Conservation (phyloP, 2,329 filamentous ascomycete genomes). For the Diaporthe caulivora region DNA sequence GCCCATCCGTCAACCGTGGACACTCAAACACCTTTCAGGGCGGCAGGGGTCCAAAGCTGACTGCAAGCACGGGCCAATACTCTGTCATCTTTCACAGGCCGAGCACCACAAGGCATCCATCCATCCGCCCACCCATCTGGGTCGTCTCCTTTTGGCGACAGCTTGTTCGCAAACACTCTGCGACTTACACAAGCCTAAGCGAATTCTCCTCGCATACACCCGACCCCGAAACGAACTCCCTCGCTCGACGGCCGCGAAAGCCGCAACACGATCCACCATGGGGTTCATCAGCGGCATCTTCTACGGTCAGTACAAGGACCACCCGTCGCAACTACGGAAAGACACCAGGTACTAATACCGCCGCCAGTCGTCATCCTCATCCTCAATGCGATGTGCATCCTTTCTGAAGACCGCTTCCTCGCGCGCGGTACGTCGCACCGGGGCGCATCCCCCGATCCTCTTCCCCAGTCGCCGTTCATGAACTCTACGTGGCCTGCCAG, state of each 20-base stretch:
- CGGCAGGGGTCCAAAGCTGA: constrained; percentile 24
- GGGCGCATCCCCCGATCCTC: not conserved
- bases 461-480: not conserved
- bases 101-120: not conserved
- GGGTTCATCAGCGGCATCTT: constrained; percentile 79
- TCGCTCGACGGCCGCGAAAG: constrained; percentile 31
- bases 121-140: not conserved
- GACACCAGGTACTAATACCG: constrained; percentile 15
- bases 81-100: constrained; percentile 25
- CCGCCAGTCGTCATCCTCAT: constrained; percentile 83
- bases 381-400: constrained; percentile 92
- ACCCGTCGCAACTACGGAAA: constrained; percentile 1
- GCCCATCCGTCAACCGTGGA: constrained; percentile 12
- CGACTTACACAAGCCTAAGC: not conserved
- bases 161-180: constrained; percentile 21
- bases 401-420: constrained; percentile 95
- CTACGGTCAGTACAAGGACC: constrained; percentile 67
- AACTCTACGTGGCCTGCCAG: too few species aligned
- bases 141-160: constrained; percentile 26
- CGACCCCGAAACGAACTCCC: not conserved
- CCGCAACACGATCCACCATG: constrained; percentile 60
- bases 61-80: constrained; percentile 21
- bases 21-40: constrained; percentile 8
- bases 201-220: not conserved
- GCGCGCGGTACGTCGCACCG: constrained; percentile 74